phyloP scores from a whole-genome alignment of 768 basidiomycete species.

The Trametes villosa region DNA sequence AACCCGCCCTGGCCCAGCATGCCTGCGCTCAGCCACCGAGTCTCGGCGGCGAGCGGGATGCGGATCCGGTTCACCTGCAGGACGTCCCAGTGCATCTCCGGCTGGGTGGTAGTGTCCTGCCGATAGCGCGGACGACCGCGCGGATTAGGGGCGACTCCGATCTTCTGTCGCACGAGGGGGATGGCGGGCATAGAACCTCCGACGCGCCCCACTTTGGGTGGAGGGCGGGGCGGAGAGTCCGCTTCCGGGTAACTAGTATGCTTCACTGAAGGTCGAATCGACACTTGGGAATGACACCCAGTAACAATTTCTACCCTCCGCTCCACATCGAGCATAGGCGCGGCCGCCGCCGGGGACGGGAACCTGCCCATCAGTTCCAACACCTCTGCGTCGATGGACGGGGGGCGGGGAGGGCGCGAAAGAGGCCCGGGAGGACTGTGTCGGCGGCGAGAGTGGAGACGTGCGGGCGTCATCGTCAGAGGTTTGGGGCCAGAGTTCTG shows the following conservation, averaged over 20 bases:
- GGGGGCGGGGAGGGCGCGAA: slow-evolving; percentile 2
- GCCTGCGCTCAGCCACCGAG: slow-evolving; percentile 12
- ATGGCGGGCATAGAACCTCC: neutral
- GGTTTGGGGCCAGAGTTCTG: neutral
- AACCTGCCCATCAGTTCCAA: neutral
- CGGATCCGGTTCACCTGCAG: slow-evolving; percentile 8
- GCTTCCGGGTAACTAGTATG: neutral
- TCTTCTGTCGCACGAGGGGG: neutral
- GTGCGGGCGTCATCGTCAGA: neutral
- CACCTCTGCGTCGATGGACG: neutral
- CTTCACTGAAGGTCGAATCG: neutral
- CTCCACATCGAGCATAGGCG: neutral
- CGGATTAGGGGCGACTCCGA: slow-evolving; percentile 1
- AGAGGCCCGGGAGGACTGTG: neutral
- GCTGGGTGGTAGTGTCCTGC: neutral
- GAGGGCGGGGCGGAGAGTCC: neutral
- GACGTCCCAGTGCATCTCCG: slow-evolving; percentile 2
- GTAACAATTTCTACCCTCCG: neutral
- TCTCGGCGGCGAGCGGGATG: neutral
- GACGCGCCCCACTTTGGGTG: neutral
- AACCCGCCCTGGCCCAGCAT: slow-evolving; percentile 26
- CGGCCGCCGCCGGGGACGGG: neutral
- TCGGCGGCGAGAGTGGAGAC: no score
- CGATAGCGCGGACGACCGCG: neutral
- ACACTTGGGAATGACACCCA: neutral